phyloP scores from a whole-genome alignment of 164 flowering plant species.

The Pachysandra terminalis region DNA sequence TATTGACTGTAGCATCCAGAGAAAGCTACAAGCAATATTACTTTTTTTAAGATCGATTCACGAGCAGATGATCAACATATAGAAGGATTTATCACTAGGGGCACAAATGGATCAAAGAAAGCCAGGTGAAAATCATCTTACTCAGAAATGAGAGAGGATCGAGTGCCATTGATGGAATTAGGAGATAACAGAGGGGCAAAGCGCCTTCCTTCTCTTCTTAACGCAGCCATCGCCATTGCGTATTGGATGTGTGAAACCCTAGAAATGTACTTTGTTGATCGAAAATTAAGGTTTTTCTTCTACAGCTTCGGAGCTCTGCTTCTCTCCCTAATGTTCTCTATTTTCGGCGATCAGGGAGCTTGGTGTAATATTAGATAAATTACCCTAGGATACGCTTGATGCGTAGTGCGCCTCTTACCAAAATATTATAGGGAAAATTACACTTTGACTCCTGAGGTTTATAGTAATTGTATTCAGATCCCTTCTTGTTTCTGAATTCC shows the following conservation, averaged over 20 bases:
- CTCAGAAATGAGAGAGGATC: conserved; percentile 54
- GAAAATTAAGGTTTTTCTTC: too few relatives aligned
- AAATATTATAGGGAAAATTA: too few relatives aligned
- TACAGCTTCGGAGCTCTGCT: too few relatives aligned
- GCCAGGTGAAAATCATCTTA: conserved; percentile 23
- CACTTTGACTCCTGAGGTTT: too few relatives aligned
- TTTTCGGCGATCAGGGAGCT: too few relatives aligned
- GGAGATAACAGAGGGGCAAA: conserved; percentile 48
- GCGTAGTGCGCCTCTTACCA: too few relatives aligned
- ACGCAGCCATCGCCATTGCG: conserved; percentile 82
- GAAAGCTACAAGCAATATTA: neutral
- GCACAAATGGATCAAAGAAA: neutral
- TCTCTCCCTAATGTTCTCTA: too few relatives aligned
- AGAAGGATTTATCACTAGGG: neutral
- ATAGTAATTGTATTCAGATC: too few relatives aligned
- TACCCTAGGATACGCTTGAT: too few relatives aligned
- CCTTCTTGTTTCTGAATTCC: too few relatives aligned
- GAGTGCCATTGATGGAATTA: conserved; percentile 38
- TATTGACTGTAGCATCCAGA: too few relatives aligned
- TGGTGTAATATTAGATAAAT: too few relatives aligned
- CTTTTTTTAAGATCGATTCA: neutral
- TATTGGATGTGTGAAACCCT: conserved; percentile 26
- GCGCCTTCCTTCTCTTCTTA: conserved; percentile 74
- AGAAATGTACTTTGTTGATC: conserved; percentile 1
- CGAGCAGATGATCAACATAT: neutral